A percentile compares a stretch with the other conserved stretches of the same genome.
These are phyloP conservation scores for Rosa lucieae DNA, from an alignment of 306 rosid genomes.

Conservation along the genomic window DNA sequence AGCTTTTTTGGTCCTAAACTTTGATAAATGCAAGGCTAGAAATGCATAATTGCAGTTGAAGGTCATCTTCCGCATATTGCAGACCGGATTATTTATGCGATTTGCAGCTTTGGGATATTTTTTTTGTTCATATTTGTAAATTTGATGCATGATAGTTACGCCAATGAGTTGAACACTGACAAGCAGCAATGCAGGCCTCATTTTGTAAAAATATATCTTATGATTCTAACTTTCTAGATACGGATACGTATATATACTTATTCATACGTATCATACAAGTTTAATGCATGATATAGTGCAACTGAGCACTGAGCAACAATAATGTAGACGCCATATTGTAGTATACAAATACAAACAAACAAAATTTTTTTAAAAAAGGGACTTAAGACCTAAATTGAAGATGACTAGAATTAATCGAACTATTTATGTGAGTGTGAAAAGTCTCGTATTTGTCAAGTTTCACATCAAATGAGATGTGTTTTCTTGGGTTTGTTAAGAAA, in stretches of 20 bases:
- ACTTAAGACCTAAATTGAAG: neutral
- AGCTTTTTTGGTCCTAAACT: constrained; percentile 35
- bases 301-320: neutral
- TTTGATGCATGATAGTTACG: constrained; percentile 18
- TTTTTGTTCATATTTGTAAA: constrained; percentile 1
- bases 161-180: constrained; percentile 19
- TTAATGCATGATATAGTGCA: neutral
- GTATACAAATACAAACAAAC: too few relatives aligned
- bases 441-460: neutral
- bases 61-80: constrained; percentile 55
- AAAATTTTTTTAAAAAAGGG: neutral
- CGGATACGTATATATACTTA: neutral
- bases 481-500: neutral
- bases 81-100: constrained; percentile 45
- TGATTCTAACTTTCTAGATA: constrained; percentile 10
- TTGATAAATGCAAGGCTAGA: constrained; percentile 21
- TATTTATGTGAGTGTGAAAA: neutral
- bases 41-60: constrained; percentile 46
- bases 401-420: neutral
- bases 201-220: constrained; percentile 16
- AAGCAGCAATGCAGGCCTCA: constrained; percentile 18
- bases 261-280: neutral
- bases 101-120: constrained; percentile 22
- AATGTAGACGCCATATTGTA: neutral
- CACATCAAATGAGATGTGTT: neutral